Evolutionary conservation across 495 filamentous ascomycete genomes (phyloP).

Genomic region (Hyaloscypha bicolor): DNA sequence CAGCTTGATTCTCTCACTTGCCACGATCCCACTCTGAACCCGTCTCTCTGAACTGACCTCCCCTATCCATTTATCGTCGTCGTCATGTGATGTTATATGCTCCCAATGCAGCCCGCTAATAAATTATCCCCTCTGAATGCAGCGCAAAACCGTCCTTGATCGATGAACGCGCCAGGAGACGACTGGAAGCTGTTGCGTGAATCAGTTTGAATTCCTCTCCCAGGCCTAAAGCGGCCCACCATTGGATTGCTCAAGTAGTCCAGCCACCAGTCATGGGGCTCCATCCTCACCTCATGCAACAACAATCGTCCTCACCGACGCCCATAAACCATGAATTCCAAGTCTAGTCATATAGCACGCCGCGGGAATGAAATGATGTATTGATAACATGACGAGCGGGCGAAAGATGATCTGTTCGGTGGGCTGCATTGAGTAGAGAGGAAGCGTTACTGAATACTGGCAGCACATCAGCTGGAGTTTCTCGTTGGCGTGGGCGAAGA

Average conservation of each 20-base stretch:
- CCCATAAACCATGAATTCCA: too few relatives aligned
- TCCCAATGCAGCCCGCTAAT: neutral
- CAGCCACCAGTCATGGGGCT: too few relatives aligned
- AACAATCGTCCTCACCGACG: too few relatives aligned
- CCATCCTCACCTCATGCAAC: too few relatives aligned
- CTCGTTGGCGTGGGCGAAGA: slow-evolving; percentile 44
- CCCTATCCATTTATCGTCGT: neutral
- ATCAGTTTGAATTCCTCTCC: neutral
- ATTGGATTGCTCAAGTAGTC: too few relatives aligned
- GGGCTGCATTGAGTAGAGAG: slow-evolving; percentile 76
- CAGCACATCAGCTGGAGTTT: slow-evolving; percentile 76
- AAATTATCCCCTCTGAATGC: neutral
- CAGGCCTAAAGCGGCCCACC: too few relatives aligned
- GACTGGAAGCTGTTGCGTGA: neutral
- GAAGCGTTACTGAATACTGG: slow-evolving; percentile 79
- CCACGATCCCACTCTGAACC: too few relatives aligned
- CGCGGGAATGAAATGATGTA: neutral
- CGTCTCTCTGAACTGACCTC: neutral
- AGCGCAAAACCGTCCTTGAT: neutral
- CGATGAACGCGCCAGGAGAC: too few relatives aligned
- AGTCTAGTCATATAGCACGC: neutral
- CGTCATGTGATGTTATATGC: neutral
- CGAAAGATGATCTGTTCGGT: slow-evolving; percentile 77
- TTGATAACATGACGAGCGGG: neutral
- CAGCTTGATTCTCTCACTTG: too few relatives aligned